Percentiles rank a stretch among this genome's conserved stretches.
Evolutionary conservation across 257 asterid genomes (phyloP).

Genomic region (Linderniella brevidens): DNA sequence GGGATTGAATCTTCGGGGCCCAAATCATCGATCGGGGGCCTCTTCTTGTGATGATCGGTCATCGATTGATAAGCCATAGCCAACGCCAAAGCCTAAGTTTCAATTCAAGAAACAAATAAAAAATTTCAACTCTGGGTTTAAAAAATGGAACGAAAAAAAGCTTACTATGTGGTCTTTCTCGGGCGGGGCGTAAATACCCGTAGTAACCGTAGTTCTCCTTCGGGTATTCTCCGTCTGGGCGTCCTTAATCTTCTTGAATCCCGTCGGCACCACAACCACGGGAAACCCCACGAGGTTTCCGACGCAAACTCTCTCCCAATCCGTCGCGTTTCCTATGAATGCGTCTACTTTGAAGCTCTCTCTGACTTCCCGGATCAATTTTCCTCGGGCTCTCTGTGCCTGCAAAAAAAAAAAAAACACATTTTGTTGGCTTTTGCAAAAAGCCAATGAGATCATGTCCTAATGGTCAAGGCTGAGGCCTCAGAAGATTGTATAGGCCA

Average conservation of each 20-base stretch:
- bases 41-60: constrained; percentile 67
- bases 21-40: constrained; percentile 60
- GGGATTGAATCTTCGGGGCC: constrained; percentile 48
- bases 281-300: constrained; percentile 93
- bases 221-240: constrained; percentile 39
- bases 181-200: constrained; percentile 81
- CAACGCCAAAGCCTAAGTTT: constrained; percentile 62
- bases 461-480: neutral
- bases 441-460: neutral
- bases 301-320: constrained; percentile 73
- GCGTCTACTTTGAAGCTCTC: constrained; percentile 61
- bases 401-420: constrained; percentile 12
- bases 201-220: constrained; percentile 51
- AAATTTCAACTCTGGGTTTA: neutral
- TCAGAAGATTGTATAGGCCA: too few relatives aligned
- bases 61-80: constrained; percentile 76
- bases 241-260: constrained; percentile 45
- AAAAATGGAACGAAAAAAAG: neutral
- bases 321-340: constrained; percentile 66
- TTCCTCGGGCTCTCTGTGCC: constrained; percentile 87
- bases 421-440: neutral
- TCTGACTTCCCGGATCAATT: constrained; percentile 53
- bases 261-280: constrained; percentile 62
- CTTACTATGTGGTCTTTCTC: constrained; percentile 79
- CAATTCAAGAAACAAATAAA: neutral